phyloP scores from a whole-genome alignment of 257 asterid species.

The Nicotiana obtusifolia region DNA sequence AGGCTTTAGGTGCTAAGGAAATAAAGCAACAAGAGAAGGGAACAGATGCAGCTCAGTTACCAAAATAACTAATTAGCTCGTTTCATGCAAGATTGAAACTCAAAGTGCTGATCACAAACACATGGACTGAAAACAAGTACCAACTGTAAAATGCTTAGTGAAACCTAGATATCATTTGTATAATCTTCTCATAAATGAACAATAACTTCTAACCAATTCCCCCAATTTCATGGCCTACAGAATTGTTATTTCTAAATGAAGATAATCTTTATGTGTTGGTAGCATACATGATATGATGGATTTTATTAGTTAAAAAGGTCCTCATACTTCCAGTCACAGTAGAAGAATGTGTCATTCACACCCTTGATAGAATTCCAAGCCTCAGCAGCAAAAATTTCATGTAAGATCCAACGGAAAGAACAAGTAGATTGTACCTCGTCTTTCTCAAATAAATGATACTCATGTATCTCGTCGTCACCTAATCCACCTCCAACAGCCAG shows the following conservation, averaged over 20 bases:
- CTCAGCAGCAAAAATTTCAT: not conserved
- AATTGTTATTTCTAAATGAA: not conserved
- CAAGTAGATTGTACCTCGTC: constrained; percentile 52
- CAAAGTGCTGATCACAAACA: not conserved
- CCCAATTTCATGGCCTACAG: constrained; percentile 1
- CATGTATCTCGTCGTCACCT: constrained; percentile 48
- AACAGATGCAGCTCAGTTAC: not conserved
- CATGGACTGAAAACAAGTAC: not conserved
- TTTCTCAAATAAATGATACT: constrained; percentile 75
- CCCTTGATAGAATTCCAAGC: not conserved
- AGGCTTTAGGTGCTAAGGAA: not conserved
- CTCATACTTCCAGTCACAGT: not conserved
- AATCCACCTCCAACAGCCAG: constrained; percentile 46
- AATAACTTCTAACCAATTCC: not conserved
- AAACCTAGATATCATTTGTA: not conserved
- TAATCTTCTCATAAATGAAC: not conserved
- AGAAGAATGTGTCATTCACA: not conserved
- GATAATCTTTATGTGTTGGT: not conserved
- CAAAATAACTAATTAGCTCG: not conserved
- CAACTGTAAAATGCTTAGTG: not conserved
- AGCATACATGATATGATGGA: not conserved
- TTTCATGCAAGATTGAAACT: not conserved
- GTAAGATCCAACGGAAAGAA: not conserved
- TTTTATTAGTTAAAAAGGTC: not conserved
- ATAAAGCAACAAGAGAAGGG: not conserved